Percentiles rank a stretch among this genome's conserved stretches.
Evolutionary conservation across 129 eudicot species (phyloP).

Genomic region (Flaveria trinervia): DNA sequence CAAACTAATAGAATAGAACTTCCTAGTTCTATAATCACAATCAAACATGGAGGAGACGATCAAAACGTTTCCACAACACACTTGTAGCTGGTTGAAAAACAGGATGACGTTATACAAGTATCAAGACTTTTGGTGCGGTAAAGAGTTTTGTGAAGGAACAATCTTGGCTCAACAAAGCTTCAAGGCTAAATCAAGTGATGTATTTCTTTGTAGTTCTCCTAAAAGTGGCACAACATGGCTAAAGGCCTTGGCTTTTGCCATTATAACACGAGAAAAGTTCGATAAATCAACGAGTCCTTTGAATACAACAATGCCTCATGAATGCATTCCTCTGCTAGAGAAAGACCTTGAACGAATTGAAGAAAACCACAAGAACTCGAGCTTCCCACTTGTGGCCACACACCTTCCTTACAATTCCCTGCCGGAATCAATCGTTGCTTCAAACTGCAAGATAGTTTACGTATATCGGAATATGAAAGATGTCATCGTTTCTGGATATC

Average conservation of each 20-base stretch:
- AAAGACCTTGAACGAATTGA: neutral
- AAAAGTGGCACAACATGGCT: neutral
- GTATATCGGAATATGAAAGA: neutral
- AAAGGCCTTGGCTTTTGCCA: neutral
- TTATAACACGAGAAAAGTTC: neutral
- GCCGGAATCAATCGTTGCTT: neutral
- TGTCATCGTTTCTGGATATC: neutral
- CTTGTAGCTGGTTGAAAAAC: neutral
- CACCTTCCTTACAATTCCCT: neutral
- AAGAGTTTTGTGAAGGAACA: neutral
- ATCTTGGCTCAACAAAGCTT: neutral
- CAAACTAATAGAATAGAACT: neutral
- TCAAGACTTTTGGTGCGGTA: neutral
- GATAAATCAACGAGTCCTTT: neutral
- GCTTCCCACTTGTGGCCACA: neutral
- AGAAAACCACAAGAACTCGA: neutral
- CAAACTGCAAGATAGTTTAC: neutral
- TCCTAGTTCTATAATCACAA: neutral
- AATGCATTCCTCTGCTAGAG: neutral
- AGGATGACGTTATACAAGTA: neutral
- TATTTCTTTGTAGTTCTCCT: neutral
- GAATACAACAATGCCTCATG: neutral
- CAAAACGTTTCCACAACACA: neutral
- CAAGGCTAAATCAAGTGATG: neutral
- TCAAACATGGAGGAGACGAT: neutral